Evolutionary conservation across 2,329 filamentous ascomycete species (phyloP).

Genomic region (Aaosphaeria arxii): DNA sequence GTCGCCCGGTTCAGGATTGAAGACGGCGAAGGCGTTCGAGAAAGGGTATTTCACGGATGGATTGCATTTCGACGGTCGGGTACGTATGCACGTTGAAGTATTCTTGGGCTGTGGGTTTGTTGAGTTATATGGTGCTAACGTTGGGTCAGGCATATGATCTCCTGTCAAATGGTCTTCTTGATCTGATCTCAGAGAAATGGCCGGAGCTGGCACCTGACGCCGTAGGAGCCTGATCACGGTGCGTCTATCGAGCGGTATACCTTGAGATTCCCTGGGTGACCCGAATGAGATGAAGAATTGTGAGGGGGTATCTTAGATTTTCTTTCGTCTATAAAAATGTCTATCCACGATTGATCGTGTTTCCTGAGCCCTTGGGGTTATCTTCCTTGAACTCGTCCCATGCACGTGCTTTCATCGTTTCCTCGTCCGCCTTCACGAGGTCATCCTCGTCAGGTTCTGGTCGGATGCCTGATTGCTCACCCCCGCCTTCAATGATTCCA

Average conservation of each 20-base stretch:
- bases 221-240: slow-evolving; percentile 1
- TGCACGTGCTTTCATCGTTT: slow-evolving; percentile 86
- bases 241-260: background rate
- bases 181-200: slow-evolving; percentile 23
- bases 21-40: slow-evolving; percentile 26
- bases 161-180: slow-evolving; percentile 18
- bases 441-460: slow-evolving; percentile 86
- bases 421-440: slow-evolving; percentile 78
- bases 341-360: slow-evolving; percentile 76
- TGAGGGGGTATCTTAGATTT: too few species aligned
- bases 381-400: slow-evolving; percentile 96
- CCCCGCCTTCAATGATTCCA: slow-evolving; percentile 87
- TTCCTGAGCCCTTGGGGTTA: slow-evolving; percentile 80
- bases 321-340: background rate
- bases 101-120: background rate
- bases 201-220: slow-evolving; percentile 26
- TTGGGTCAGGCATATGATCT: slow-evolving; percentile 21
- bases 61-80: slow-evolving; percentile 34
- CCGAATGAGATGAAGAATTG: too few species aligned
- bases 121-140: background rate
- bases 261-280: too few species aligned
- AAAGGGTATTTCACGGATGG: slow-evolving; percentile 37
- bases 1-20: slow-evolving; percentile 36
- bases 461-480: slow-evolving; percentile 66
- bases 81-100: slow-evolving; percentile 6